Evolutionary conservation across 1,284 basidiomycete species (phyloP), one percentile per base, ranked within the genome.

Genomic region (Puccinia hordei): DNA sequence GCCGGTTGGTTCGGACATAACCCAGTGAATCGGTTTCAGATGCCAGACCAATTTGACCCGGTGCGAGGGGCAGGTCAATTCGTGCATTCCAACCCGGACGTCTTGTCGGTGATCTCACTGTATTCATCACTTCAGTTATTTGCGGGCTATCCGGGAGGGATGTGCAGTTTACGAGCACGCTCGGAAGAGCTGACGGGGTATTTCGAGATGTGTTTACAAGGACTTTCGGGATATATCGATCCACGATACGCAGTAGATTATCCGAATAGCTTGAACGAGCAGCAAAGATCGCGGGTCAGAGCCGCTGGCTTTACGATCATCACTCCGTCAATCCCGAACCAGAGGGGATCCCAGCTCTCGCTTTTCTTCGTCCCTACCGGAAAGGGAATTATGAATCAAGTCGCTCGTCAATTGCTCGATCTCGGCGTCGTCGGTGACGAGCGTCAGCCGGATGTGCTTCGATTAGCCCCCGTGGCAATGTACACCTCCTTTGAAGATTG

Each of bases 1-100:
- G 92, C 94, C 30, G 96, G 97, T 49, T 99, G 96, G 96, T 99
- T 95, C 94, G 96, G 97, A 66, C 94, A 98, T 86, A 90, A 95
- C 84, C 89, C 90, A 30, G 85, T 87, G 80, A 95, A 93, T 53
- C 91, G 97, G 55, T 99, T 99, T 88, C 88, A 90, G 81, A 98
- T 98, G 96, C 91, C 91, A 22, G 88, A 91, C 24, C 87, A 86
- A 72, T 99, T 98, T 86, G 89, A 90, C 55, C 91, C 95, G 2
- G 92, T 93, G 80, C 88, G 88, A 13, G 96, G 96, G 69, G 97
- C 97, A 0, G 92, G 94, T 85, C 95, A 95, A 44, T 98, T 93
- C 87, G 94, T 98, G 85, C 92, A 95, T 85, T 97, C 94, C 38
- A 98, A 97, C 87, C 95, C 96, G 2, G 91, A 90, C 81, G 90